A percentile compares a stretch with the other conserved stretches of the same genome.
Evolutionary conservation across 441 rosid species (phyloP).

Genomic region (Jatropha multifida): DNA sequence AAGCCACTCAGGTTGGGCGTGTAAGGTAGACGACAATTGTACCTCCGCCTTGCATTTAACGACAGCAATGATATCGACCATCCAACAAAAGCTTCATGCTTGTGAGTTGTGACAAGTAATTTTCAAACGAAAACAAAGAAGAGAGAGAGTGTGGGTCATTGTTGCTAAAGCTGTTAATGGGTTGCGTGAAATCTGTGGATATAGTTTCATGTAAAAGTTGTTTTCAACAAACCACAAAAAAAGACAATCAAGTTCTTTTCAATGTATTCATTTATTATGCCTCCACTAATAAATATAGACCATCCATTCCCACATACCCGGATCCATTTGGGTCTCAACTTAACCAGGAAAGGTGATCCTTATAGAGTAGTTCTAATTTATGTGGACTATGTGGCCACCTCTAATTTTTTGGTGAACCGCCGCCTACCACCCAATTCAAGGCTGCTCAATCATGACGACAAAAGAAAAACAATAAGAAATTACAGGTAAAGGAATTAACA

Average conservation of each 20-base stretch:
- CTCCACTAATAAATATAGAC: neutral
- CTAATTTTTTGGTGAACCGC: neutral
- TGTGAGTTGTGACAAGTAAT: neutral
- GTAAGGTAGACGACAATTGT: neutral
- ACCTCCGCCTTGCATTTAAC: neutral
- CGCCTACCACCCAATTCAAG: conserved; percentile 4
- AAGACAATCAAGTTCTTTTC: conserved; percentile 27
- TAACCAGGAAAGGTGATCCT: neutral
- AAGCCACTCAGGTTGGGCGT: neutral
- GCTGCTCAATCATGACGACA: neutral
- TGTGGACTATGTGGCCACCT: conserved; percentile 5
- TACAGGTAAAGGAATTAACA: conserved; percentile 1
- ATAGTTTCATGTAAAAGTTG: neutral
- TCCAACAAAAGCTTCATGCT: neutral
- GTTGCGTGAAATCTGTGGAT: neutral
- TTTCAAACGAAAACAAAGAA: neutral
- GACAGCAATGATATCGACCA: neutral
- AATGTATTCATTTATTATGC: neutral
- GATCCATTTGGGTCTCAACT: conserved; percentile 1
- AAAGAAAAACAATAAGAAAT: neutral
- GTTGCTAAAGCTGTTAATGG: neutral
- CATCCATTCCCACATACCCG: neutral
- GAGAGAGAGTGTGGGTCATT: neutral
- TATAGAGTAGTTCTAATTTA: neutral
- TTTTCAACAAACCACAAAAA: conserved; percentile 9